Base-by-base conservation (phyloP, 331 rosid genomes). In the Malus hybrid region DNA sequence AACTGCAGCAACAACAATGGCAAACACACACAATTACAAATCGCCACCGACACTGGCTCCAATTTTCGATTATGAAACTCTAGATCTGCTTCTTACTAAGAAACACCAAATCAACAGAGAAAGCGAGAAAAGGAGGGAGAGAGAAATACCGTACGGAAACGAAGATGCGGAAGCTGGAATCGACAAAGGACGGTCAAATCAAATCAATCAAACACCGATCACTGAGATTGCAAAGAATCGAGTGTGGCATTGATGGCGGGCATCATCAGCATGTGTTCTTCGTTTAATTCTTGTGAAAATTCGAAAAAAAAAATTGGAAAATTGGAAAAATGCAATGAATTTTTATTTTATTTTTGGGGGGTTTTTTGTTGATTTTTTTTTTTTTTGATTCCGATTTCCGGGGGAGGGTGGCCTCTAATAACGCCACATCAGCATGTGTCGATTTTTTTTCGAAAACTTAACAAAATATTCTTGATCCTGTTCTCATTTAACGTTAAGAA, bases 1-100 rank as follows among this genome's bases (percentile, higher is more conserved):
- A 55, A 46, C 53, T 46, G 53, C 53, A 4, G 18, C 78, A 50
- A 70, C 20, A 48, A 30, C 61, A 78, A 72, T 66, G 62, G 58
- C 52, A 65, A 18, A 50, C 18, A 68, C 29, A 20, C 61, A 58
- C 10, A 63, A 39, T 12, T 57, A 77, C 73, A 30, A 50, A 36
- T 19, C 33, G 7, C 1, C n/a, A 50, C 62, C 13, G 28, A 10
- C 20, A 68, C 34, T 66, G 18, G 65, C 74, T 55, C 19, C 39
- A 36, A 33, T 62, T 34, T 60, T 30, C 42, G 39, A 24, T 42
- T 52, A n/a, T 10, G 30, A 71, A 74, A 74, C 85, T 71, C 81
- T 77, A 60, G 74, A 78, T 84, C 83, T 66, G 70, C 6, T 32
- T 32, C 68, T 14, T 9, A 20, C 55, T 11, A 12, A 5, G 3